phyloP scores from a whole-genome alignment of 2,329 filamentous ascomycete species.

The Diaporthe sp. region DNA sequence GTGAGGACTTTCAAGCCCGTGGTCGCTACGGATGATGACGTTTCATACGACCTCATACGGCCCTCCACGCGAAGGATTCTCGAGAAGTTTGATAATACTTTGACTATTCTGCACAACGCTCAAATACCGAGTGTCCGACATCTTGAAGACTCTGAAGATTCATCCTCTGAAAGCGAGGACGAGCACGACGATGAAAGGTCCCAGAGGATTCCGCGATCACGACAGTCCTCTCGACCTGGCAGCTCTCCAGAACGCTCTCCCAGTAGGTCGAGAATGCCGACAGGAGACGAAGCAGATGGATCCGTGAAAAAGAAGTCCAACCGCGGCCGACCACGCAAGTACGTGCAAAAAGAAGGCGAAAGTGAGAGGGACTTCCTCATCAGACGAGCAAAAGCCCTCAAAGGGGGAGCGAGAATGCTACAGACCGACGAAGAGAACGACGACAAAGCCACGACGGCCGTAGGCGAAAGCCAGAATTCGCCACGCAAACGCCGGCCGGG shows the following conservation, averaged over 20 bases:
- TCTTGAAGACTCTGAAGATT: conserved; percentile 47
- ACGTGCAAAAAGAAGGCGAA: conserved; percentile 46
- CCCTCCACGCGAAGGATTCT: conserved; percentile 81
- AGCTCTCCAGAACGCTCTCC: conserved; percentile 14
- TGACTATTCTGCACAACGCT: conserved; percentile 78
- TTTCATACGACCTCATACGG: conserved; percentile 73
- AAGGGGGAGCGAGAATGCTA: conserved; percentile 56
- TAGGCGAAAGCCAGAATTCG: conserved; percentile 42
- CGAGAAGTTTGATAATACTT: conserved; percentile 75
- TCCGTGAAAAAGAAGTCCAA: conserved; percentile 25
- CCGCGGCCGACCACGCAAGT: conserved; percentile 42
- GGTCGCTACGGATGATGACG: conserved; percentile 78
- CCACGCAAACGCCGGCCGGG: conserved; percentile 42
- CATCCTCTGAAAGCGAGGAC: conserved; percentile 41
- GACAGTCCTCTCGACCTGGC: not conserved
- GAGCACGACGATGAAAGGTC: not conserved
- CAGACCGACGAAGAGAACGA: conserved; percentile 44
- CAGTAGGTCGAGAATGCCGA: conserved; percentile 2
- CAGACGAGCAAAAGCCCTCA: conserved; percentile 50
- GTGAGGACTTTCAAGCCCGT: conserved; percentile 59
- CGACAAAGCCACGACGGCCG: conserved; percentile 44
- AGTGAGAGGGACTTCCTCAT: conserved; percentile 53
- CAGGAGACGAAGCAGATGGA: not conserved
- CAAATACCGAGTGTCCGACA: conserved; percentile 65
- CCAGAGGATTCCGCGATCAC: conserved; percentile 3